Evolutionary conservation across 2,329 filamentous ascomycete species (phyloP).

Genomic region (Beauveria sp.): DNA sequence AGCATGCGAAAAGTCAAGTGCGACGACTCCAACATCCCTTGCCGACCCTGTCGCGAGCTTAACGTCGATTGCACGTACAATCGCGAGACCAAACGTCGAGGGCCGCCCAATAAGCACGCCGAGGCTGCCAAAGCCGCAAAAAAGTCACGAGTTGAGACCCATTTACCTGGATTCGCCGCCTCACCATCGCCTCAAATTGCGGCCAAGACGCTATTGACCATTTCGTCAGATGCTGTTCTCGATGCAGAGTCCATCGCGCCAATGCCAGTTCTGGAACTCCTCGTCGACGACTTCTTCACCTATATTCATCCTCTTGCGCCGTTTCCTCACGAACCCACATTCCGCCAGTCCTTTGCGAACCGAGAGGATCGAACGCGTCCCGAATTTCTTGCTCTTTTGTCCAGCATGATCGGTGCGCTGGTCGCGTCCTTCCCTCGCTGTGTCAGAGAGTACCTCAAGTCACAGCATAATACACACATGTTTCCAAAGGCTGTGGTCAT

Average conservation of each 20-base stretch:
- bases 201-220: conserved; percentile 41
- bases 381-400: conserved; percentile 61
- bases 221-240: conserved; percentile 32
- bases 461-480: conserved; percentile 52
- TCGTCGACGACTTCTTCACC: conserved; percentile 77
- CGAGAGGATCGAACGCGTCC: conserved; percentile 60
- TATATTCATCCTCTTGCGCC: conserved; percentile 72
- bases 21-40: conserved; percentile 48
- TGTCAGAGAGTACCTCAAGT: conserved; percentile 60
- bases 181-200: conserved; percentile 39
- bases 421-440: conserved; percentile 70
- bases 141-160: conserved; percentile 31
- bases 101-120: conserved; percentile 51
- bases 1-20: conserved; percentile 56
- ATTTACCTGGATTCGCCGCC: conserved; percentile 15
- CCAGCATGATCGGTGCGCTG: conserved; percentile 67
- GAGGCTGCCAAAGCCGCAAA: conserved; percentile 49
- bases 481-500: conserved; percentile 64
- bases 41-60: conserved; percentile 48
- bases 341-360: conserved; percentile 59
- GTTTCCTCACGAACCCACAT: conserved; percentile 72
- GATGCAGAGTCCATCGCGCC: conserved; percentile 66
- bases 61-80: conserved; percentile 51
- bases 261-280: conserved; percentile 56
- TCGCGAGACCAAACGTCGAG: conserved; percentile 49